Percentiles rank a stretch among this genome's conserved stretches.
Conservation (phyloP, 1,284 basidiomycete species). For the Volvariella surrecta region DNA sequence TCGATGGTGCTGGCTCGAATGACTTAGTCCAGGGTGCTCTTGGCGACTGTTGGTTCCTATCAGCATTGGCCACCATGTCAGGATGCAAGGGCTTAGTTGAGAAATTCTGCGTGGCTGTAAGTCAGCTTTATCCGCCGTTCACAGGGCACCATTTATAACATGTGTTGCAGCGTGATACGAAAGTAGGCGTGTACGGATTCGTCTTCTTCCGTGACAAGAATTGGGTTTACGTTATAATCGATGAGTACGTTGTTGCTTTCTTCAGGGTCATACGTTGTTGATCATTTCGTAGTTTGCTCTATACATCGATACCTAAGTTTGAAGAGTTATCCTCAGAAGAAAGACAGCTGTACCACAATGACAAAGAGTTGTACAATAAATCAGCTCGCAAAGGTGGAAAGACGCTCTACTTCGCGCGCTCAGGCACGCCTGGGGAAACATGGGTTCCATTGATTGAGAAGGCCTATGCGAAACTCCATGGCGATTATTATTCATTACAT, state of each 20-base stretch:
- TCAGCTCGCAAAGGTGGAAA: conserved; percentile 38
- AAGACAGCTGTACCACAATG: conserved; percentile 36
- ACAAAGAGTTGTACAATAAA: conserved; percentile 35
- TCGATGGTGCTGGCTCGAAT: conserved; percentile 29
- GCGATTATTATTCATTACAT: conserved; percentile 35
- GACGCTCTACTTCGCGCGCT: conserved; percentile 41
- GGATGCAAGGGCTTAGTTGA: conserved; percentile 34
- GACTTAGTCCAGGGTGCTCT: conserved; percentile 39
- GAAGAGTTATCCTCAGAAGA: conserved; percentile 33
- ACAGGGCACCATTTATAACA: neutral
- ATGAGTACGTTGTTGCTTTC: conserved; percentile 30
- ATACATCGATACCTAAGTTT: conserved; percentile 36
- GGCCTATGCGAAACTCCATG: conserved; percentile 48
- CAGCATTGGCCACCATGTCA: conserved; percentile 37
- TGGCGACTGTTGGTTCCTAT: conserved; percentile 44
- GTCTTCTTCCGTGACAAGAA: conserved; percentile 39
- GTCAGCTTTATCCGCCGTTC: conserved; percentile 10
- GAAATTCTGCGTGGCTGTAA: conserved; percentile 41
- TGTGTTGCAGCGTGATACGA: conserved; percentile 32
- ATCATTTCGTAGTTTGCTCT: conserved; percentile 27
- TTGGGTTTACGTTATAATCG: conserved; percentile 36
- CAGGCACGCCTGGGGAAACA: conserved; percentile 25
- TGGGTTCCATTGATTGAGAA: conserved; percentile 46
- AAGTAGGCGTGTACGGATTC: conserved; percentile 50
- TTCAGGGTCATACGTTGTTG: neutral